Percentiles rank a stretch among this genome's conserved stretches.
phyloP scores from a whole-genome alignment of 805 yeast species.

The Ogataea haglerorum region DNA sequence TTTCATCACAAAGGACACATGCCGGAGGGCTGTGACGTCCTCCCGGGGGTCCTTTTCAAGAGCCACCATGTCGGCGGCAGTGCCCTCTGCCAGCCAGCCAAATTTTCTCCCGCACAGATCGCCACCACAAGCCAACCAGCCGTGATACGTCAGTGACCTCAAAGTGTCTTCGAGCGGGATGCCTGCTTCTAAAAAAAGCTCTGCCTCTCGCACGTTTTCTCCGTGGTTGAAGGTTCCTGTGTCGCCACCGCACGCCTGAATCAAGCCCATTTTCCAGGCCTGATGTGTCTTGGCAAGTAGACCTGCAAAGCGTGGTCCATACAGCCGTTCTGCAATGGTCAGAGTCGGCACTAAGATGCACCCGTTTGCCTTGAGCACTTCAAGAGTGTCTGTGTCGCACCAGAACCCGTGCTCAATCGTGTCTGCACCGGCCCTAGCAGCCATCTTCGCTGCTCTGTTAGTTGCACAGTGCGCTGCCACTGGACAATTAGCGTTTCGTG shows the following conservation, averaged over 20 bases:
- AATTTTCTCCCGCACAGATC: slow-evolving; percentile 23
- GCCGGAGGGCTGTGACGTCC: slow-evolving; percentile 15
- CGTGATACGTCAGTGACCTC: slow-evolving; percentile 23
- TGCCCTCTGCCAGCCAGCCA: slow-evolving; percentile 26
- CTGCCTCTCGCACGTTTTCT: slow-evolving; percentile 29
- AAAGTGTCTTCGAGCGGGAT: slow-evolving; percentile 23
- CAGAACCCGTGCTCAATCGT: slow-evolving; percentile 29
- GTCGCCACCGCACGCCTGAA: slow-evolving; percentile 30
- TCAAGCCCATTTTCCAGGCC: slow-evolving; percentile 26
- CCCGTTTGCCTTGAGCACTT: slow-evolving; percentile 17
- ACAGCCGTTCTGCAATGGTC: slow-evolving; percentile 24
- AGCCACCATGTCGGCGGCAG: slow-evolving; percentile 28
- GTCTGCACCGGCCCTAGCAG: slow-evolving; percentile 26
- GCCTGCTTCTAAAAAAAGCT: slow-evolving; percentile 26
- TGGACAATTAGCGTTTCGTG: slow-evolving; percentile 25
- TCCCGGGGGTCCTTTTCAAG: slow-evolving; percentile 22
- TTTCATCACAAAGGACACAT: slow-evolving; percentile 27
- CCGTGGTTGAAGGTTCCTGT: slow-evolving; percentile 32
- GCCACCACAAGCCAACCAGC: slow-evolving; percentile 31
- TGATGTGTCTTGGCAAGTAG: slow-evolving; percentile 21
- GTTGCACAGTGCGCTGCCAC: slow-evolving; percentile 31
- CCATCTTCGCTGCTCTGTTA: slow-evolving; percentile 26
- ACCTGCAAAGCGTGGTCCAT: slow-evolving; percentile 17
- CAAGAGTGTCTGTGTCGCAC: slow-evolving; percentile 23
- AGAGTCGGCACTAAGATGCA: slow-evolving; percentile 28